Evolutionary conservation across 805 yeast species (phyloP), one percentile per base, ranked within the genome.

Genomic region (Candida piceae): DNA sequence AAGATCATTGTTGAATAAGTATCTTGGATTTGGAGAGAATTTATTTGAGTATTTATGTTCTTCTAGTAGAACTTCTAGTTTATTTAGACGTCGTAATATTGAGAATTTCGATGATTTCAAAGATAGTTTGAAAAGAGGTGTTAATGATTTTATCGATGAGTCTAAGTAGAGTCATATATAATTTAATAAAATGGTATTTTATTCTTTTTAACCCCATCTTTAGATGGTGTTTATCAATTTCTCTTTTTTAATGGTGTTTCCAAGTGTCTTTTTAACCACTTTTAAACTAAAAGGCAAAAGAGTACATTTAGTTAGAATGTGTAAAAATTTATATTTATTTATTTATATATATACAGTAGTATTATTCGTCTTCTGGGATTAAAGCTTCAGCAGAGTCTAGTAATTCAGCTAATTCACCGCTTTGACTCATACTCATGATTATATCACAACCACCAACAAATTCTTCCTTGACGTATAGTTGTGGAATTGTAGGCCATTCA

Each of bases 401-500:
- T 44, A 93, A 58, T 39, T 89, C 89, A 13, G 88, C 78, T 37
- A 93, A 74, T 55, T 90, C 96, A n/a, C 98, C 98, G 36, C 67
- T 59, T 51, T 82, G 84, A 27, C 94, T 85, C 97, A 93, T 89
- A 39, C 84, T 78, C 57, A 83, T 86, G 36, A 93, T 72, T 45
- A 93, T 89, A 63, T 93, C 99, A 64, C 97, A 93, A 4, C 99
- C 99, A 31, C 99, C 99, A 36, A 93, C 74, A 57, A 93, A 93
- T 58, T 93, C 98, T 48, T 81, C 80, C 49, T 81, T 75, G 11
- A 93, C 87, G 57, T 89, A 93, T 30, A 93, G 72, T 63, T 93
- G 99, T 12, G 99, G 99, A 41, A 93, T 88, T 1, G 99, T 93
- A 39, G 99, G 99, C 99, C 99, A 93, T 47, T 84, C 81, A 49